A percentile compares a stretch with the other conserved stretches of the same genome.
These are phyloP conservation scores for Yarrowia keelungensis DNA, from an alignment of 805 yeast species.

Conservation along the genomic window DNA sequence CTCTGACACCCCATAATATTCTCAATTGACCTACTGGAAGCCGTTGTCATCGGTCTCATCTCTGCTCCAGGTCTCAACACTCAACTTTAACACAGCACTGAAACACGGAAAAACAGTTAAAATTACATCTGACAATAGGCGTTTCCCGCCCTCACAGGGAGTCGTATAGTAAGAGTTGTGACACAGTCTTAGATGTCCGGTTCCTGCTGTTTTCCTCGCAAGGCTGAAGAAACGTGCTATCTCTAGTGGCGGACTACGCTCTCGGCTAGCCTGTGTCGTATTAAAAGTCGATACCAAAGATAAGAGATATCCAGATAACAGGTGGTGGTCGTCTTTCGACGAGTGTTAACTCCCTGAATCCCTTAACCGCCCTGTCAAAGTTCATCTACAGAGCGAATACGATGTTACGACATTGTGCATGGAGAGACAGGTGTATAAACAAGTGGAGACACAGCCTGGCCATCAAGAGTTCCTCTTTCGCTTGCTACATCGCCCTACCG, in stretches of 20 bases:
- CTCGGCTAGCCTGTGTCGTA: too few species aligned
- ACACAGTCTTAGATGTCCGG: too few species aligned
- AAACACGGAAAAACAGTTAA: conserved; percentile 21
- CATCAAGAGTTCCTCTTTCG: too few species aligned
- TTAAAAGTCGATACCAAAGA: neutral
- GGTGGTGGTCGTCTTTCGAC: too few species aligned
- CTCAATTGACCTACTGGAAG: neutral
- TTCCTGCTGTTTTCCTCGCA: too few species aligned
- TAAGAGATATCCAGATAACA: neutral
- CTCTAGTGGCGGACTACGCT: too few species aligned
- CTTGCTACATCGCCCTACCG: neutral
- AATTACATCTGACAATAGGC: conserved; percentile 6
- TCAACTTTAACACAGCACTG: neutral
- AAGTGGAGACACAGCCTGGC: neutral
- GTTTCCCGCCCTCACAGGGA: neutral
- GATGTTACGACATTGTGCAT: neutral
- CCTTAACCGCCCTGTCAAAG: neutral
- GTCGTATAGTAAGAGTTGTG: too few species aligned
- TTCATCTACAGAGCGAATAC: neutral
- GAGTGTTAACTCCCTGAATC: too few species aligned
- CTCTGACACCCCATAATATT: neutral
- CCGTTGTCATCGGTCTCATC: neutral
- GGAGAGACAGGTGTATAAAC: neutral
- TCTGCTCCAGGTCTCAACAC: neutral
- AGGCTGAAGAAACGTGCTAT: too few species aligned